A percentile compares a stretch with the other conserved stretches of the same genome.
phyloP scores from a whole-genome alignment of 257 asterid genomes.

The Solanum sejunctum region DNA sequence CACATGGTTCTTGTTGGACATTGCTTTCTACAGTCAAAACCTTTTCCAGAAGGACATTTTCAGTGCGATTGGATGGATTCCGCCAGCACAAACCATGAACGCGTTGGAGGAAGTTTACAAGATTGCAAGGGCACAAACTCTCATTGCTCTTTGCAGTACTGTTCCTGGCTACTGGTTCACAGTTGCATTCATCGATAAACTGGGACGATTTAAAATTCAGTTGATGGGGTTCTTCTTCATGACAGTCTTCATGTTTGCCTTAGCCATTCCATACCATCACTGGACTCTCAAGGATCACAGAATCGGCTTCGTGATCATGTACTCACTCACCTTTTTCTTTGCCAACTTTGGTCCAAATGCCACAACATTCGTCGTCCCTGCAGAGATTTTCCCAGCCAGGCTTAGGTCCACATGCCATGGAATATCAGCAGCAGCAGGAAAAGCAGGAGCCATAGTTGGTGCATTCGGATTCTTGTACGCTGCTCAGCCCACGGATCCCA shows the following conservation, averaged over 20 bases:
- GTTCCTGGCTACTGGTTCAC: slow-evolving; percentile 51
- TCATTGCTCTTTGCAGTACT: slow-evolving; percentile 32
- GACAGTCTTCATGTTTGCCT: slow-evolving; percentile 41
- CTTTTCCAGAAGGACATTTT: slow-evolving; percentile 36
- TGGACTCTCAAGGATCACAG: slow-evolving; percentile 18
- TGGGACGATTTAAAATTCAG: slow-evolving; percentile 29
- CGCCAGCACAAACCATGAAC: slow-evolving; percentile 18
- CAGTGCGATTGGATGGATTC: slow-evolving; percentile 27
- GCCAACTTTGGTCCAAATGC: slow-evolving; percentile 39
- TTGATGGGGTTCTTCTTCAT: slow-evolving; percentile 41
- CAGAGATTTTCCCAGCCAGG: slow-evolving; percentile 34
- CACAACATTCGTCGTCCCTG: slow-evolving; percentile 34
- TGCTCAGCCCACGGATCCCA: slow-evolving; percentile 5
- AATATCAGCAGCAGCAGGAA: slow-evolving; percentile 32
- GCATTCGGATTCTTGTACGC: slow-evolving; percentile 29
- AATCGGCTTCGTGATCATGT: slow-evolving; percentile 28
- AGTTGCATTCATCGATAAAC: slow-evolving; percentile 22
- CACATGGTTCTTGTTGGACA: slow-evolving; percentile 30
- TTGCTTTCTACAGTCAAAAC: slow-evolving; percentile 30
- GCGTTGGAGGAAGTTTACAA: slow-evolving; percentile 23
- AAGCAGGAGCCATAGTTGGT: slow-evolving; percentile 32
- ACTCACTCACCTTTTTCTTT: slow-evolving; percentile 31
- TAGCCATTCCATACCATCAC: slow-evolving; percentile 31
- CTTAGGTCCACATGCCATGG: slow-evolving; percentile 38
- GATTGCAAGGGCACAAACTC: slow-evolving; percentile 29